These are phyloP conservation scores for Leptographium radiaticola DNA, from an alignment of 2,329 filamentous ascomycete species.

Conservation along the genomic window DNA sequence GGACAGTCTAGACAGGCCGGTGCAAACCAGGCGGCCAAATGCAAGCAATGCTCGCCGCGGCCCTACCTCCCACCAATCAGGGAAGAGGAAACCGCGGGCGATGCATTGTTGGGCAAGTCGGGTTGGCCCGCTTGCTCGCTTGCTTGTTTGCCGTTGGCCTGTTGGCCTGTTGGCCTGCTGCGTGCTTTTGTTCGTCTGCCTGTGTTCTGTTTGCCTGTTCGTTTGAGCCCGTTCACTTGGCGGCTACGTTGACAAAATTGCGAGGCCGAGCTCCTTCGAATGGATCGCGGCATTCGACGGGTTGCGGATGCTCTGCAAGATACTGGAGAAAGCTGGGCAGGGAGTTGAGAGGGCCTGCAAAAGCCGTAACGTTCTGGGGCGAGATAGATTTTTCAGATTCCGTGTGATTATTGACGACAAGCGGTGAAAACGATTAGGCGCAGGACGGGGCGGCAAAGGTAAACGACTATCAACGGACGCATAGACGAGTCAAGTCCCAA, in stretches of 20 bases:
- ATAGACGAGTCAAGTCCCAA: neutral
- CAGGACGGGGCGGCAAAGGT: neutral
- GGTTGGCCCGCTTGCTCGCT: too few relatives aligned
- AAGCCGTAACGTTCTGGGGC: neutral
- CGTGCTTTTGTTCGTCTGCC: too few relatives aligned
- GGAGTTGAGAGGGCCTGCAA: neutral
- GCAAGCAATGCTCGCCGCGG: too few relatives aligned
- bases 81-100: too few relatives aligned
- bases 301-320: neutral
- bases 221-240: neutral
- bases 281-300: neutral
- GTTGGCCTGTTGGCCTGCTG: too few relatives aligned
- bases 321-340: neutral
- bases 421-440: neutral
- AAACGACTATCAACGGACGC: slow-evolving; percentile 1
- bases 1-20: too few relatives aligned
- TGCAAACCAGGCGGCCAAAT: too few relatives aligned
- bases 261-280: neutral
- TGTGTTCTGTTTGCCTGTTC: too few relatives aligned
- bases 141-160: too few relatives aligned
- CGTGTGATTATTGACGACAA: slow-evolving; percentile 2
- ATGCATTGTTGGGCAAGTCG: too few relatives aligned
- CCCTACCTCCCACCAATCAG: too few relatives aligned
- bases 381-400: slow-evolving; percentile 1
- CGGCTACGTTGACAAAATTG: neutral